These are phyloP conservation scores for Trichoderma atrobrunneum DNA, from an alignment of 2,329 filamentous ascomycete species.

Conservation along the genomic window DNA sequence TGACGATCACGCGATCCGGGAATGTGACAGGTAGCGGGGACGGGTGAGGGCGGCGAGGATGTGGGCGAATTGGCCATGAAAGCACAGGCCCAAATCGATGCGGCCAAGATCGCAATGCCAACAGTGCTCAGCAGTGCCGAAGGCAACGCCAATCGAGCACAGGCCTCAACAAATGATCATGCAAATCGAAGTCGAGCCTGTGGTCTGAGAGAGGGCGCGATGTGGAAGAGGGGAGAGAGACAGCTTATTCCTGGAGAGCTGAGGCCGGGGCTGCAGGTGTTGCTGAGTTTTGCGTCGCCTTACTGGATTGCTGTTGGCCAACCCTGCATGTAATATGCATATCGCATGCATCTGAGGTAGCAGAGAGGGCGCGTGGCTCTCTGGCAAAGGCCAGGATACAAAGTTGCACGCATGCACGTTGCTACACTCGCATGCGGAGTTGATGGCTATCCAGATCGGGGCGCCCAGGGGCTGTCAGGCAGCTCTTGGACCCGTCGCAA, in stretches of 20 bases:
- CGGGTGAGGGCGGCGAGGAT: not conserved
- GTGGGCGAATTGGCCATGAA: not conserved
- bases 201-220: not conserved
- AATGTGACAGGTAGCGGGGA: not conserved
- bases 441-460: not conserved
- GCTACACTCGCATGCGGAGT: not conserved
- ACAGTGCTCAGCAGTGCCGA: not conserved
- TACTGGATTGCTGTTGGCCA: not conserved
- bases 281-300: not conserved
- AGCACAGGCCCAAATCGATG: not conserved
- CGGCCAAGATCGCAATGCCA: not conserved
- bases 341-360: conserved; percentile 2
- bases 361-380: not conserved
- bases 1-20: not conserved
- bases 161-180: not conserved
- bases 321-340: conserved; percentile 1
- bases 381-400: not conserved
- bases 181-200: not conserved
- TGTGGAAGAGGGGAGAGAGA: not conserved
- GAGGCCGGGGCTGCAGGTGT: not conserved
- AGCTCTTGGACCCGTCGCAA: not conserved
- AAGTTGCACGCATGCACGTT: not conserved
- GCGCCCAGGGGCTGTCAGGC: not conserved
- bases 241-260: not conserved
- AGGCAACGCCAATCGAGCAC: not conserved